Percentiles rank a stretch among this genome's conserved stretches.
These are phyloP conservation scores for Fulvia fulva DNA, from an alignment of 2,329 filamentous ascomycete species.

Conservation along the genomic window DNA sequence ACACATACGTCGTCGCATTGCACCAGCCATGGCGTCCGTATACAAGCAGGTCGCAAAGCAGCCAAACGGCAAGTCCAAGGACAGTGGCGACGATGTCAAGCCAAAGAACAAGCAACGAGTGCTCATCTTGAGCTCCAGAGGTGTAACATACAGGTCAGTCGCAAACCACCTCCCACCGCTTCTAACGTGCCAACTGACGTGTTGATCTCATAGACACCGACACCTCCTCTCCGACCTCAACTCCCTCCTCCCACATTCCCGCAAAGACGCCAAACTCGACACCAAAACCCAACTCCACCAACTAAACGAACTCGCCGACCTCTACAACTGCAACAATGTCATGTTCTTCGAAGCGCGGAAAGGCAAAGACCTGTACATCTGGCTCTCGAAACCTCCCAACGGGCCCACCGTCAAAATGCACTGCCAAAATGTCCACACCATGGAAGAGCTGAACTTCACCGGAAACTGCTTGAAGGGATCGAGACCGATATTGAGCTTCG, in stretches of 20 bases:
- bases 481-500: slow-evolving; percentile 86
- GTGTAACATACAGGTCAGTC: slow-evolving; percentile 74
- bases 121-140: slow-evolving; percentile 85
- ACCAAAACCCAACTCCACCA: slow-evolving; percentile 82
- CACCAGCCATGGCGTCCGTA: slow-evolving; percentile 48
- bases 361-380: slow-evolving; percentile 88
- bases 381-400: slow-evolving; percentile 87
- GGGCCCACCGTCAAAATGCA: slow-evolving; percentile 73
- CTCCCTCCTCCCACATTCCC: slow-evolving; percentile 81
- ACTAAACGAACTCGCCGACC: slow-evolving; percentile 70
- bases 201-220: slow-evolving; percentile 62
- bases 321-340: slow-evolving; percentile 93
- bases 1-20: background rate
- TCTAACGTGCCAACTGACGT: background rate
- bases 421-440: slow-evolving; percentile 76
- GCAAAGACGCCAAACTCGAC: slow-evolving; percentile 95
- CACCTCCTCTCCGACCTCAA: slow-evolving; percentile 89
- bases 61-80: slow-evolving; percentile 32
- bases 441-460: slow-evolving; percentile 94
- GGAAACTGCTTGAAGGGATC: slow-evolving; percentile 96
- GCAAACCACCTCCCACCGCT: background rate
- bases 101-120: slow-evolving; percentile 57
- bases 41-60: slow-evolving; percentile 51
- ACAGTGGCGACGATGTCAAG: slow-evolving; percentile 26
- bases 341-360: slow-evolving; percentile 96